Evolutionary conservation across 176 grass and related monocot genomes (phyloP).

Genomic region (Miscanthus lutarioriparius): DNA sequence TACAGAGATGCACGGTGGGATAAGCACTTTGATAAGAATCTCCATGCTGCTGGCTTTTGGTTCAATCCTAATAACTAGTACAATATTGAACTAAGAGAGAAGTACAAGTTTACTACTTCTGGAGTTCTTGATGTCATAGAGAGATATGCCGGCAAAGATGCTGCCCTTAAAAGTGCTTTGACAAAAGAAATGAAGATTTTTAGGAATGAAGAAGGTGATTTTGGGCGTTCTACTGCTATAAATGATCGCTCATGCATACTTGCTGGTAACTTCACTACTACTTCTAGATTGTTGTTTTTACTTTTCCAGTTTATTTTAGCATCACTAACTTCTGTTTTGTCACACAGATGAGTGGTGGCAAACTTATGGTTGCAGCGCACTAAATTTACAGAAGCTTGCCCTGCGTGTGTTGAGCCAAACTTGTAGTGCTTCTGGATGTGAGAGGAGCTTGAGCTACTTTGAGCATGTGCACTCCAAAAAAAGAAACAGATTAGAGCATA

Average conservation of each 20-base stretch:
- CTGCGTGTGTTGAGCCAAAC: not conserved
- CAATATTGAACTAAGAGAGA: not conserved
- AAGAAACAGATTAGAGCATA: not conserved
- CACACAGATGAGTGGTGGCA: not conserved
- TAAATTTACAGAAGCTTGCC: not conserved
- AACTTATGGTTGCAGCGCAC: not conserved
- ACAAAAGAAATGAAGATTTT: not conserved
- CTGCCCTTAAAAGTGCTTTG: not conserved
- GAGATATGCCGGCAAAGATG: not conserved
- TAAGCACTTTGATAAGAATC: not conserved
- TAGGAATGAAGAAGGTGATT: not conserved
- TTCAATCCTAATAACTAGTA: slow-evolving; percentile 5
- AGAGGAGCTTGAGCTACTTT: not conserved
- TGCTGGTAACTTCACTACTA: not conserved
- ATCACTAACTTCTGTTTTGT: not conserved
- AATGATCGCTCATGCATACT: not conserved
- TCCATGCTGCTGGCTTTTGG: not conserved
- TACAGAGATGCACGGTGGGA: not conserved
- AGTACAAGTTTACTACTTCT: not conserved
- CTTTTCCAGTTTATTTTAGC: not conserved
- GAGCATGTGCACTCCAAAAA: not conserved
- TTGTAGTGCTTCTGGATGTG: no score
- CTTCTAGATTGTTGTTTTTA: no score
- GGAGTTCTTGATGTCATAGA: not conserved
- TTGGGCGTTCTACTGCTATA: not conserved